A percentile compares a stretch with the other conserved stretches of the same genome.
phyloP scores from a whole-genome alignment of 1,139 yeast genomes.

The Yamadazyma atlantica region DNA sequence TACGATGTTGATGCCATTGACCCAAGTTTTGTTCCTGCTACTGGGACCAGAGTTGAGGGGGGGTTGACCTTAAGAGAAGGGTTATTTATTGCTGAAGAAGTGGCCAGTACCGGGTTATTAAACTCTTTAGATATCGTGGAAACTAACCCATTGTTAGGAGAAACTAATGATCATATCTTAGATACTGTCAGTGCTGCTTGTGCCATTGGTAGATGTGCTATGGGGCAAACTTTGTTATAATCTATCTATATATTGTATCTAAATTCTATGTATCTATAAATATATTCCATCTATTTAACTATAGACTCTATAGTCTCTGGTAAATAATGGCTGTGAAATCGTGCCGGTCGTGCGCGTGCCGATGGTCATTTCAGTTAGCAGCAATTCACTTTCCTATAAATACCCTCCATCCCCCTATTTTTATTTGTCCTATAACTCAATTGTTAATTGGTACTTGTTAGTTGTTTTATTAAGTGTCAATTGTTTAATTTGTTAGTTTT shows the following conservation, averaged over 20 bases:
- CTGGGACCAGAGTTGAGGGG: constrained; percentile 97
- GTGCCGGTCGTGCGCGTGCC: background rate
- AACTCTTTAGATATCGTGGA: constrained; percentile 91
- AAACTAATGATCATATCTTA: constrained; percentile 67
- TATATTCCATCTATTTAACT: no score
- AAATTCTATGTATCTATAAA: no score
- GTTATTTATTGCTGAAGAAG: constrained; percentile 84
- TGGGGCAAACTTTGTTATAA: constrained; percentile 84
- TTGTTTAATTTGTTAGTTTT: no score
- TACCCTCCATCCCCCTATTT: background rate
- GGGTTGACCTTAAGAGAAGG: constrained; percentile 95
- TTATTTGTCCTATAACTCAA: background rate
- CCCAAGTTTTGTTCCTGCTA: constrained; percentile 92
- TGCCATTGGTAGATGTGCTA: constrained; percentile 89
- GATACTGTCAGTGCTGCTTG: constrained; percentile 91
- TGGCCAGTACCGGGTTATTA: constrained; percentile 84
- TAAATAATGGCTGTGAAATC: constrained; percentile 1
- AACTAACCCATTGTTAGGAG: constrained; percentile 89
- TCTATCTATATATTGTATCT: background rate
- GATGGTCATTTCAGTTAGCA: background rate
- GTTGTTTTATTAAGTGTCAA: constrained; percentile 1
- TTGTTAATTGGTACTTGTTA: no score
- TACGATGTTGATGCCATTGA: constrained; percentile 98
- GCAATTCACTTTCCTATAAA: constrained; percentile 1
- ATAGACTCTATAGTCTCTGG: no score